Percentiles rank a stretch among this genome's conserved stretches.
Evolutionary conservation across 2,329 filamentous ascomycete genomes (phyloP).

Genomic region (Stenocarpella maydis): DNA sequence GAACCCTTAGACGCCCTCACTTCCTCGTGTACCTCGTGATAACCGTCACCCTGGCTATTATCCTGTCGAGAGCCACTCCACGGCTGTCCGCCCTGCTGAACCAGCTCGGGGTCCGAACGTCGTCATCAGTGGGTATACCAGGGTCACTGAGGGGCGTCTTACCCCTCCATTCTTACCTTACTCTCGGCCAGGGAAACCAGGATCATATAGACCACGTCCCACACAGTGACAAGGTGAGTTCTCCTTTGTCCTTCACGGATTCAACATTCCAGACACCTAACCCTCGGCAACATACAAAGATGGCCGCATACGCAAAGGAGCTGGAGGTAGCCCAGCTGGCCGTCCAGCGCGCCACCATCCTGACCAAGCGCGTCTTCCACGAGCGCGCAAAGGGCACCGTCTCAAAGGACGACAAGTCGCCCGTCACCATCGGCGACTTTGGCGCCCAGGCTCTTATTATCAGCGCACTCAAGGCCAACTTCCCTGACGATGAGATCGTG

Average conservation of each 20-base stretch:
- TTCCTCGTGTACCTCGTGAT: constrained; percentile 32
- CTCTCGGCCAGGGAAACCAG: constrained; percentile 28
- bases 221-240: constrained; percentile 16
- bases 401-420: constrained; percentile 93
- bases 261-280: constrained; percentile 30
- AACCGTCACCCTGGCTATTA: constrained; percentile 38
- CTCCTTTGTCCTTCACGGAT: too few relatives aligned
- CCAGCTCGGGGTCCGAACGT: constrained; percentile 36
- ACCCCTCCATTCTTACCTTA: constrained; percentile 32
- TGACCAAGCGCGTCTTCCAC: constrained; percentile 66
- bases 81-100: constrained; percentile 36
- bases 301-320: constrained; percentile 83
- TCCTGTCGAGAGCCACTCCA: constrained; percentile 36
- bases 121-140: constrained; percentile 36
- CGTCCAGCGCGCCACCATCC: constrained; percentile 76
- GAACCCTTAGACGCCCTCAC: constrained; percentile 25
- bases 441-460: constrained; percentile 98
- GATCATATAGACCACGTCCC: constrained; percentile 1
- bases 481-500: constrained; percentile 90
- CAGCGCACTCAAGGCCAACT: constrained; percentile 84
- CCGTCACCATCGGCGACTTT: constrained; percentile 97
- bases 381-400: constrained; percentile 94
- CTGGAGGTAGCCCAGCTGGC: constrained; percentile 85
- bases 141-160: constrained; percentile 34
- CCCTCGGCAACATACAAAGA: constrained; percentile 41